Conservation (phyloP, 345 rosid genomes). For the Syzygium oleosum region DNA sequence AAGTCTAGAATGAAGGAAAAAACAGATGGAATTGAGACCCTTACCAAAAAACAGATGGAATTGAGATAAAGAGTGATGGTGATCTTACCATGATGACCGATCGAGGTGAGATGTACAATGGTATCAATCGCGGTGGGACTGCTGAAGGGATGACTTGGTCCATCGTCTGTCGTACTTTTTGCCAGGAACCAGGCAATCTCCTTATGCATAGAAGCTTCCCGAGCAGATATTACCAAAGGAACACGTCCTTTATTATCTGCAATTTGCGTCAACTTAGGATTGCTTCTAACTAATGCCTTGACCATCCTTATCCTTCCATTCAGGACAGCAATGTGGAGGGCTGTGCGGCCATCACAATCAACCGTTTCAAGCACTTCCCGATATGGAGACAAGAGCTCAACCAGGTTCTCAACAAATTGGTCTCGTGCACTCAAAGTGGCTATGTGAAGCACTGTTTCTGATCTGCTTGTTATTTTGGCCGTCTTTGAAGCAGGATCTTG, state of each 20-base stretch:
- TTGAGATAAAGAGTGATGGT: background rate
- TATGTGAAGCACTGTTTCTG: background rate
- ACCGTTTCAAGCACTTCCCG: background rate
- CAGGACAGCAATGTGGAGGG: background rate
- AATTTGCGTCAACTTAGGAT: background rate
- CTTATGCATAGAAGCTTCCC: background rate
- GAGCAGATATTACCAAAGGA: background rate
- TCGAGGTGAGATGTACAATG: background rate
- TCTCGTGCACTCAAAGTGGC: background rate
- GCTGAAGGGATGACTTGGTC: background rate
- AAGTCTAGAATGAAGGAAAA: background rate
- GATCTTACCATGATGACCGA: background rate
- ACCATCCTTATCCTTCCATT: background rate
- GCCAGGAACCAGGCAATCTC: background rate
- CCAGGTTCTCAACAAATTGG: background rate
- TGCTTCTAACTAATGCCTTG: background rate
- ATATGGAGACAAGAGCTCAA: background rate
- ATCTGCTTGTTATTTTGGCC: background rate
- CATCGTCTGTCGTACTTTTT: rapidly evolving
- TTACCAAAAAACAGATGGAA: background rate
- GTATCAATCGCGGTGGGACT: rapidly evolving
- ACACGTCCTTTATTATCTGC: rapidly evolving
- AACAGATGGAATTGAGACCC: no score
- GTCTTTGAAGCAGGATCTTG: rapidly evolving
- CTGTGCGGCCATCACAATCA: background rate